Base-by-base conservation (phyloP, 257 asterid species). In the Capsicum baccatum region DNA sequence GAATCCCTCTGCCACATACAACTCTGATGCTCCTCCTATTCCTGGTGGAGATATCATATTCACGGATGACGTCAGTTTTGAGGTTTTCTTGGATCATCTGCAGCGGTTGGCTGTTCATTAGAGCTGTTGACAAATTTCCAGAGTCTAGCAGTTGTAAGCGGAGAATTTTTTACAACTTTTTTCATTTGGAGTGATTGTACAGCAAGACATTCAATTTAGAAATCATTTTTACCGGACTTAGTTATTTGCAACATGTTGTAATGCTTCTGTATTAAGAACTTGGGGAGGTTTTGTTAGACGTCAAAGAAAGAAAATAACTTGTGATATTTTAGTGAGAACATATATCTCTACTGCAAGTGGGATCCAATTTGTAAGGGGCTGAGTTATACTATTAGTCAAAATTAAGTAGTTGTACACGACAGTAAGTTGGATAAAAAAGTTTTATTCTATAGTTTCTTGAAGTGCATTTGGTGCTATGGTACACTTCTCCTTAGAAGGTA, bases 21-120 rank as follows among this genome's bases (percentile, higher is more conserved):
- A 91, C 86, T 90, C 98, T 56, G 97, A 93, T 87, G 86, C 88
- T 59, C 91, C 88, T 80, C 89, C 87, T 54, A 89, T 82, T 73
- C 95, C 96, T 68, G 97, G 97, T 39, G 98, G 99, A 44, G 98
- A 95, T 85, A 89, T 97, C 74, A 91, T 97, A 79, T 95, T 94
- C 88, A 97, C 99, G 2, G 99, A 97, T 87, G 98, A 97, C 86
- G 99, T 97, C 86, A 95, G 97, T 92, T 94, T 97, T 84, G 98
- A 95, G 91, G 97, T 97, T 79, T 97, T 97, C 93, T 87, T 95
- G 86, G 98, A 95, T 88, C 99, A 97, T 89, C 98, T 97, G 83
- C 98, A 94, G 91, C 96, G 98, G 79, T 85, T 97, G 94, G 96
- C 95, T 50, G 99, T 95, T 89, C 99, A 97, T 83, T 95, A 92